Conservation (phyloP, 2,329 filamentous ascomycete species). For the Aspergillus eucalypticola region DNA sequence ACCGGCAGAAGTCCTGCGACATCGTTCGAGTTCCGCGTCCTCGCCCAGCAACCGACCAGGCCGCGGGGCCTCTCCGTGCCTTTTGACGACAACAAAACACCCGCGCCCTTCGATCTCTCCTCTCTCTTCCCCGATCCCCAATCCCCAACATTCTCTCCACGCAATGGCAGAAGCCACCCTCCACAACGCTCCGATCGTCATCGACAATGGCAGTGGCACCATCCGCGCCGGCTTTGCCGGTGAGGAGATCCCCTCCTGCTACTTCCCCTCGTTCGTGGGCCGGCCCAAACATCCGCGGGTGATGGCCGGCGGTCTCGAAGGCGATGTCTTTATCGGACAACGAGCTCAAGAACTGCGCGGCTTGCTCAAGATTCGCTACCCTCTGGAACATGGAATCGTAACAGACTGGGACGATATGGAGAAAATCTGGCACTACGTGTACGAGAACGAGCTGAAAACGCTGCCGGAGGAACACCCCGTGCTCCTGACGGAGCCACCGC, state of each 20-base stretch:
- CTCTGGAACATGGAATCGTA: constrained; percentile 94
- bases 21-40: neutral
- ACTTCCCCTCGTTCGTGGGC: constrained; percentile 95
- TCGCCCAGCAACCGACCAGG: constrained; percentile 13
- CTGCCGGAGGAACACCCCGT: constrained; percentile 98
- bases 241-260: constrained; percentile 93
- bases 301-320: constrained; percentile 92
- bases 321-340: constrained; percentile 94
- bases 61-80: constrained; percentile 31
- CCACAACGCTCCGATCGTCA: constrained; percentile 96
- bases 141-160: constrained; percentile 20
- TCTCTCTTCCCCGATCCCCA: constrained; percentile 14
- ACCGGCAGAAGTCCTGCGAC: neutral
- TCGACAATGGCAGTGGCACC: constrained; percentile 97
- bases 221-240: constrained; percentile 96
- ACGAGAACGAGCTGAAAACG: constrained; percentile 92
- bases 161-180: constrained; percentile 67
- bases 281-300: constrained; percentile 93
- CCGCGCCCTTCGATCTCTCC: constrained; percentile 16
- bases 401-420: constrained; percentile 99
- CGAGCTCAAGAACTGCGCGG: constrained; percentile 88
- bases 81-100: constrained; percentile 23
- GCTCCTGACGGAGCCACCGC: constrained; percentile 88
- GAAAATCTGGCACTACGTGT: constrained; percentile 98
- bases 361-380: constrained; percentile 91